phyloP scores from a whole-genome alignment of 2,329 filamentous ascomycete species.

The Penicillium sp. region DNA sequence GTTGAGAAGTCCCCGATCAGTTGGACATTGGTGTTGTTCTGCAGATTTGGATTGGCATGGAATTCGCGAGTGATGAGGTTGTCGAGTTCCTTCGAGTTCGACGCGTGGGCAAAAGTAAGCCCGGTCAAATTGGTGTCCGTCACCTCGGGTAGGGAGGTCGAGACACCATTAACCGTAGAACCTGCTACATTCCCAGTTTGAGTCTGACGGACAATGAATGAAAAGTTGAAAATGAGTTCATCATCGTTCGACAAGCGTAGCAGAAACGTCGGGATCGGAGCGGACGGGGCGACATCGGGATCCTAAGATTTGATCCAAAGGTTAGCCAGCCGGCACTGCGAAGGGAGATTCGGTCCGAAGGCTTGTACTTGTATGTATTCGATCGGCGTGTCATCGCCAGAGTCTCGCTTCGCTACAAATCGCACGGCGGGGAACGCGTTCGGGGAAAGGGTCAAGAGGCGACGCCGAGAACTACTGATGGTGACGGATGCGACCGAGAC shows the following conservation, averaged over 20 bases:
- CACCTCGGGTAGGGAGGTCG: slow-evolving; percentile 46
- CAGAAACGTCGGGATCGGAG: slow-evolving; percentile 61
- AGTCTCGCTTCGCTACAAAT: slow-evolving; percentile 65
- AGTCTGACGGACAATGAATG: slow-evolving; percentile 66
- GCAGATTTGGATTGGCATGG: slow-evolving; percentile 91
- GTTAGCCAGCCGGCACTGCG: slow-evolving; percentile 2
- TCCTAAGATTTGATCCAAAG: slow-evolving; percentile 53
- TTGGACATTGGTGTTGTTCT: slow-evolving; percentile 94
- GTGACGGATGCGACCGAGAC: slow-evolving; percentile 81
- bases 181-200: slow-evolving; percentile 47
- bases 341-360: not conserved
- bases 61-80: slow-evolving; percentile 93
- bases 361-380: slow-evolving; percentile 83
- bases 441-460: slow-evolving; percentile 70
- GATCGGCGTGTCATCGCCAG: slow-evolving; percentile 67
- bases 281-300: slow-evolving; percentile 55
- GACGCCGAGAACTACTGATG: slow-evolving; percentile 72
- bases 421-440: slow-evolving; percentile 82
- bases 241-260: slow-evolving; percentile 85
- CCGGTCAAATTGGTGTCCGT: slow-evolving; percentile 76
- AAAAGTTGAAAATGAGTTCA: slow-evolving; percentile 88
- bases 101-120: slow-evolving; percentile 86
- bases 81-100: slow-evolving; percentile 79
- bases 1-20: slow-evolving; percentile 90
- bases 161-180: slow-evolving; percentile 46